Percentiles rank a stretch among this genome's conserved stretches.
phyloP scores from a whole-genome alignment of 2,329 filamentous ascomycete genomes.

The Exophiala viscosa region DNA sequence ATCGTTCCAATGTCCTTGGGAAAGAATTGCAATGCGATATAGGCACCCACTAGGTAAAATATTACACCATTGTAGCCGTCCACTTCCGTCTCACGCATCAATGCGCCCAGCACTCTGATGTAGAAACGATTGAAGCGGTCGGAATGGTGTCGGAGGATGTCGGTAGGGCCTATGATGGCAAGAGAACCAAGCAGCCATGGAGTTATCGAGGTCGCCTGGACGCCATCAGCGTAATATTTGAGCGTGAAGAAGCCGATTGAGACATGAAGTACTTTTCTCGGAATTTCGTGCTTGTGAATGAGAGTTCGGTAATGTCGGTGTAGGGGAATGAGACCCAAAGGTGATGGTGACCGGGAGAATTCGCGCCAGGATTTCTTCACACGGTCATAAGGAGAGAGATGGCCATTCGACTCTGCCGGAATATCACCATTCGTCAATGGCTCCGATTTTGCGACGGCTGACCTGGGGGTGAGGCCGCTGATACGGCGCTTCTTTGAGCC shows the following conservation, averaged over 20 bases:
- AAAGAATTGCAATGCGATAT: slow-evolving; percentile 78
- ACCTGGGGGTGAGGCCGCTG: slow-evolving; percentile 50
- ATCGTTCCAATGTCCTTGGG: slow-evolving; percentile 92
- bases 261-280: slow-evolving; percentile 86
- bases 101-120: slow-evolving; percentile 74
- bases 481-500: slow-evolving; percentile 44
- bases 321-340: slow-evolving; percentile 89
- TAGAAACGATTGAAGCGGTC: slow-evolving; percentile 81
- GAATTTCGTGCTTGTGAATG: slow-evolving; percentile 95
- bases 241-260: slow-evolving; percentile 94
- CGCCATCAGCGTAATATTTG: slow-evolving; percentile 75
- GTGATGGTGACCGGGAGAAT: slow-evolving; percentile 86
- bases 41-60: slow-evolving; percentile 89
- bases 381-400: slow-evolving; percentile 68
- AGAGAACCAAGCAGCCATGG: slow-evolving; percentile 78
- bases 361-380: slow-evolving; percentile 65
- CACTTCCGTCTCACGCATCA: slow-evolving; percentile 97
- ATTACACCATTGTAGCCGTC: slow-evolving; percentile 94
- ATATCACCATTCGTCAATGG: slow-evolving; percentile 37
- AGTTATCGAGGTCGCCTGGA: slow-evolving; percentile 72
- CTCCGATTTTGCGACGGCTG: slow-evolving; percentile 39
- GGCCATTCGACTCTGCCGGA: slow-evolving; percentile 55
- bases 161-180: slow-evolving; percentile 76
- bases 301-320: slow-evolving; percentile 88
- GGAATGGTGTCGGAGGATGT: slow-evolving; percentile 78